Percentiles rank a stretch among this genome's conserved stretches.
These are phyloP conservation scores for Pseudogymnoascus sp. DNA, from an alignment of 2,329 filamentous ascomycete species.

Conservation along the genomic window DNA sequence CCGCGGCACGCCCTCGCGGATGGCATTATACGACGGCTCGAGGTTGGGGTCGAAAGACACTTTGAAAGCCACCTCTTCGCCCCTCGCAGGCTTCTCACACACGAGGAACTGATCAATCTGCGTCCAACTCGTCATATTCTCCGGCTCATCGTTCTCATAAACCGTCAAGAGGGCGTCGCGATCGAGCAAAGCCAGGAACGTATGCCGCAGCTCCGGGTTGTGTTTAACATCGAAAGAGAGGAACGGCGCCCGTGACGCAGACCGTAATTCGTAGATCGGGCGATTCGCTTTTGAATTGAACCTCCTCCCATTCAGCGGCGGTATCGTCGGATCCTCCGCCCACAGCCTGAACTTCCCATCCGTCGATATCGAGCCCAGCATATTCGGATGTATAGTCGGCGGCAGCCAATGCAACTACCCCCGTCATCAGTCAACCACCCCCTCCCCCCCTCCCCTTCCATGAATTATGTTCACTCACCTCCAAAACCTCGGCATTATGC, in stretches of 20 bases:
- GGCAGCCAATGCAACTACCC: constrained; percentile 83
- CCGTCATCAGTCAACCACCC: constrained; percentile 14
- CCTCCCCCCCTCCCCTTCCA: not conserved
- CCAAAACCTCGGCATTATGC: constrained; percentile 81
- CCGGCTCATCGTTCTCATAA: constrained; percentile 77
- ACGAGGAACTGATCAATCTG: constrained; percentile 69
- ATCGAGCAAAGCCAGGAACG: constrained; percentile 76
- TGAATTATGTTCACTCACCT: constrained; percentile 46
- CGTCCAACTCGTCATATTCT: constrained; percentile 69
- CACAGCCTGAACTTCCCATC: constrained; percentile 88
- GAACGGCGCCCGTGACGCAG: constrained; percentile 38
- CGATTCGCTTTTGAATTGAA: constrained; percentile 70
- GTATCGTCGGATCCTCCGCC: constrained; percentile 79
- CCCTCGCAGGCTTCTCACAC: constrained; percentile 60
- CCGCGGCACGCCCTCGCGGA: constrained; percentile 71
- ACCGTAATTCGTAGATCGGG: constrained; percentile 32
- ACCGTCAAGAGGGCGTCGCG: constrained; percentile 72
- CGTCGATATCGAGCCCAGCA: constrained; percentile 79
- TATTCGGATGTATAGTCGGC: constrained; percentile 74
- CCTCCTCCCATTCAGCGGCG: constrained; percentile 63
- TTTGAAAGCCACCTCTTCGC: constrained; percentile 80
- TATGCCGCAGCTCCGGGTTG: constrained; percentile 70
- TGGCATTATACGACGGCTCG: constrained; percentile 66
- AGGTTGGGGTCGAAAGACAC: constrained; percentile 85
- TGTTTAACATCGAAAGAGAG: constrained; percentile 77